phyloP scores from a whole-genome alignment of 805 yeast species.

The Groenewaldozyma salmanticensis region DNA sequence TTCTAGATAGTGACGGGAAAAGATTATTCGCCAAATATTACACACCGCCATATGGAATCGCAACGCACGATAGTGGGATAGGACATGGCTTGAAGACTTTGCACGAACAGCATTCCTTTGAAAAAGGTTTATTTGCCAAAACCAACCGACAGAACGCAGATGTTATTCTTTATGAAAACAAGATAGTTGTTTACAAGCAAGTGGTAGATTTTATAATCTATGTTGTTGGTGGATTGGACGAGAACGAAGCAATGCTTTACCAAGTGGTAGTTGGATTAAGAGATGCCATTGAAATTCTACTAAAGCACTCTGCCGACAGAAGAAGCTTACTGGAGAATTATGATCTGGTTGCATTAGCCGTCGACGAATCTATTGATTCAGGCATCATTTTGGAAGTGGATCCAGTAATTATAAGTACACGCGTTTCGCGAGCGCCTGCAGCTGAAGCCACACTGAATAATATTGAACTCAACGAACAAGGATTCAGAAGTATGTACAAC shows the following conservation, averaged over 20 bases:
- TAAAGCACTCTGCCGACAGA: constrained; percentile 64
- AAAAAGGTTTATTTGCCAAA: constrained; percentile 58
- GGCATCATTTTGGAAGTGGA: constrained; percentile 90
- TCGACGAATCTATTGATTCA: constrained; percentile 90
- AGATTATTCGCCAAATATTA: constrained; percentile 82
- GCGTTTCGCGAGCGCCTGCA: constrained; percentile 83
- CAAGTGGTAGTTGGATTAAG: constrained; percentile 66
- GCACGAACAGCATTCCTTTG: constrained; percentile 70
- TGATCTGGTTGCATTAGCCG: constrained; percentile 75
- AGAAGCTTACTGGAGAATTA: constrained; percentile 69
- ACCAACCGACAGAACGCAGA: constrained; percentile 77
- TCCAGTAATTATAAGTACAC: constrained; percentile 71
- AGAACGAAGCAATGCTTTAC: constrained; percentile 75
- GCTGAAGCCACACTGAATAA: constrained; percentile 42
- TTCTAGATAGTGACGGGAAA: constrained; percentile 73
- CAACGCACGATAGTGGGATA: constrained; percentile 15
- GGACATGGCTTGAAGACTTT: constrained; percentile 30
- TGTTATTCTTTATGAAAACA: constrained; percentile 67
- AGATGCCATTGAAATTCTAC: constrained; percentile 71
- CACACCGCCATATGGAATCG: constrained; percentile 44
- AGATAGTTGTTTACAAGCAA: constrained; percentile 80
- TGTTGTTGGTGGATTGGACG: constrained; percentile 64
- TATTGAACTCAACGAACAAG: constrained; percentile 33
- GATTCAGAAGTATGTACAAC: constrained; percentile 70
- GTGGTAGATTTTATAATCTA: constrained; percentile 64